Conservation (phyloP, 352 stramenopile genomes). For the Pythium aristosporum region DNA sequence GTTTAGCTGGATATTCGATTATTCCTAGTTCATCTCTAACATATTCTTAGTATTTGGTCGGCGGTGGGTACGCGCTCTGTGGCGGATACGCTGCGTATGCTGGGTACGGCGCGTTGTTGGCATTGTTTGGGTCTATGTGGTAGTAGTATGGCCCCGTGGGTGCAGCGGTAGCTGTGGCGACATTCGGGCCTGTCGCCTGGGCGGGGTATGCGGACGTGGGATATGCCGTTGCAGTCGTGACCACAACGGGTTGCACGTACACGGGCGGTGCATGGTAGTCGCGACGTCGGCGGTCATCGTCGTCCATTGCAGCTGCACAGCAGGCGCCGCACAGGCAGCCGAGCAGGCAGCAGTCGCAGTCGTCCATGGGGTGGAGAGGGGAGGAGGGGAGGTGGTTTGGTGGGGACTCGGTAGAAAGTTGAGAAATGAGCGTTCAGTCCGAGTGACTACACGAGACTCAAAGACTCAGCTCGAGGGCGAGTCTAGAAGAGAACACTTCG, state of each 20-base stretch:
- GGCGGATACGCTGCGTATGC: not conserved
- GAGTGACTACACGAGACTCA: not conserved
- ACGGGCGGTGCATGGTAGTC: conserved; percentile 3
- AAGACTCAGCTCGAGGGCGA: no score
- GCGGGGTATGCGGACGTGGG: not conserved
- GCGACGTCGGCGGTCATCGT: not conserved
- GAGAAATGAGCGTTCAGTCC: conserved; percentile 1
- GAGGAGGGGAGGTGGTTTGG: conserved; percentile 4
- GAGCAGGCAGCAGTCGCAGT: conserved; percentile 14
- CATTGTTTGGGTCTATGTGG: not conserved
- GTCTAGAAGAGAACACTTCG: no score
- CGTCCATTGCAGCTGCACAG: not conserved
- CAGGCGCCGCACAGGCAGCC: conserved; percentile 7
- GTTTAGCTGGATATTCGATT: not conserved
- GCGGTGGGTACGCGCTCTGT: not conserved
- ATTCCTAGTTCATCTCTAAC: not conserved
- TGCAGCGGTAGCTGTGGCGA: not conserved
- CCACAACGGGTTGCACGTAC: conserved; percentile 13
- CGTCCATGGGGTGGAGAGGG: conserved; percentile 11
- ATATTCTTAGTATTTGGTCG: not conserved
- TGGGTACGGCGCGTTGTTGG: not conserved
- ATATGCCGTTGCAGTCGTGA: no score
- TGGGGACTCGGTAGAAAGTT: conserved; percentile 7
- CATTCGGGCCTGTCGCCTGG: not conserved
- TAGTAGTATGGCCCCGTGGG: not conserved